Conservation (phyloP, 169 alveolate genomes). For the Cryptosporidium parvum region DNA sequence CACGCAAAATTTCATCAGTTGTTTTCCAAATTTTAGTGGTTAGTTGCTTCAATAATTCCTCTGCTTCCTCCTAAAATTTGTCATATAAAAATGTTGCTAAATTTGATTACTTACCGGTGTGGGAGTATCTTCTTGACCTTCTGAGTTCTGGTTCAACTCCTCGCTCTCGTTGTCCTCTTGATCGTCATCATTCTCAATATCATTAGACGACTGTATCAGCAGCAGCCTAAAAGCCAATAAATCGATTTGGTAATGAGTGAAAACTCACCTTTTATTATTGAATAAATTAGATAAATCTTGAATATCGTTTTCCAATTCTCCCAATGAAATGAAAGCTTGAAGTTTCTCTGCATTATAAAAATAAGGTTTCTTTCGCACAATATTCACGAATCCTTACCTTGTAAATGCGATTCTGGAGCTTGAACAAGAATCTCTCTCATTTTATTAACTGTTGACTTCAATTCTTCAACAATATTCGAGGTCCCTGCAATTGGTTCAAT, state of each 20-base stretch:
- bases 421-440: slow-evolving; percentile 43
- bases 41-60: slow-evolving; percentile 28
- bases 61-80: slow-evolving; percentile 68
- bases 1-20: slow-evolving; percentile 67
- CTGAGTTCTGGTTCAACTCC: background rate
- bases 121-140: slow-evolving; percentile 37
- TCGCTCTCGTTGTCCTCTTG: slow-evolving; percentile 7
- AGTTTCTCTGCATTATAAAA: slow-evolving; percentile 19
- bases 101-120: slow-evolving; percentile 53
- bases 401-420: slow-evolving; percentile 54
- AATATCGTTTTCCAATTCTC: slow-evolving; percentile 47
- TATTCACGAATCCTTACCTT: slow-evolving; percentile 16
- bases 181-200: background rate
- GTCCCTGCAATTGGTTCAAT: slow-evolving; percentile 10
- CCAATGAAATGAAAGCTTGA: slow-evolving; percentile 64
- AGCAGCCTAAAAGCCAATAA: background rate
- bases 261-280: slow-evolving; percentile 40
- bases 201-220: slow-evolving; percentile 23
- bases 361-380: background rate
- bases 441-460: slow-evolving; percentile 47
- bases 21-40: slow-evolving; percentile 68
- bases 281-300: slow-evolving; percentile 20
- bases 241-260: background rate
- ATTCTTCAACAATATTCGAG: slow-evolving; percentile 3
- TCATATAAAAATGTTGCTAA: background rate